Conservation (phyloP, 805 yeast genomes). For the Starmerella stigmatis region DNA sequence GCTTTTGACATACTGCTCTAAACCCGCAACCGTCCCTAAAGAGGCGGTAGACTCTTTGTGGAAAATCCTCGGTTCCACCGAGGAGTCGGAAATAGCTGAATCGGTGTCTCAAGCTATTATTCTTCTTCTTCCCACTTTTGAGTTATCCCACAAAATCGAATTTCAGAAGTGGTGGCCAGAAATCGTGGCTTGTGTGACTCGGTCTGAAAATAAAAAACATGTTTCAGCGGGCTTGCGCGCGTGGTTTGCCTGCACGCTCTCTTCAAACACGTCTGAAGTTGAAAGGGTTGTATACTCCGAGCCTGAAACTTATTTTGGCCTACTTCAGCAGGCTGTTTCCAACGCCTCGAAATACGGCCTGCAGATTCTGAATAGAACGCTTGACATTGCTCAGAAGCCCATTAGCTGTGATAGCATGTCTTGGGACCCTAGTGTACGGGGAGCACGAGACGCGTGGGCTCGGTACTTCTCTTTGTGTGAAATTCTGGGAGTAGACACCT, state of each 20-base stretch:
- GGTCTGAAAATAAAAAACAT: conserved; percentile 7
- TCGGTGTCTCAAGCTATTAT: conserved; percentile 8
- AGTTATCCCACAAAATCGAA: neutral
- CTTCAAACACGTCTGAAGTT: neutral
- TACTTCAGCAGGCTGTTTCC: conserved; percentile 7
- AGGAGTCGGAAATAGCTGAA: conserved; percentile 11
- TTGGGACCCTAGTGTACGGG: conserved; percentile 33
- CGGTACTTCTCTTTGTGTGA: conserved; percentile 66
- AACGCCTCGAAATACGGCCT: conserved; percentile 43
- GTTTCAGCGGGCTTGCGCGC: conserved; percentile 13
- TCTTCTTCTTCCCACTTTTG: conserved; percentile 5
- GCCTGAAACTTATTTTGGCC: conserved; percentile 7
- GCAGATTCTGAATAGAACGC: conserved; percentile 52
- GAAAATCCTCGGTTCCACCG: conserved; percentile 12
- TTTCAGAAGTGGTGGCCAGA: conserved; percentile 13
- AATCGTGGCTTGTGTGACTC: conserved; percentile 3
- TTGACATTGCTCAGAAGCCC: conserved; percentile 33
- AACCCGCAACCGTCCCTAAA: neutral
- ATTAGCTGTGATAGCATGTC: conserved; percentile 35
- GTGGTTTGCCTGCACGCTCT: conserved; percentile 15
- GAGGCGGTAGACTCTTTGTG: conserved; percentile 2
- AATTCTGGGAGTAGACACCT: conserved; percentile 72
- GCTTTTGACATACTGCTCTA: conserved; percentile 8
- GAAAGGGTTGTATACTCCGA: neutral
- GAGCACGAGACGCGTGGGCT: conserved; percentile 48